These are phyloP conservation scores for Sutorius eximius DNA, from an alignment of 1,284 basidiomycete genomes.

Conservation along the genomic window DNA sequence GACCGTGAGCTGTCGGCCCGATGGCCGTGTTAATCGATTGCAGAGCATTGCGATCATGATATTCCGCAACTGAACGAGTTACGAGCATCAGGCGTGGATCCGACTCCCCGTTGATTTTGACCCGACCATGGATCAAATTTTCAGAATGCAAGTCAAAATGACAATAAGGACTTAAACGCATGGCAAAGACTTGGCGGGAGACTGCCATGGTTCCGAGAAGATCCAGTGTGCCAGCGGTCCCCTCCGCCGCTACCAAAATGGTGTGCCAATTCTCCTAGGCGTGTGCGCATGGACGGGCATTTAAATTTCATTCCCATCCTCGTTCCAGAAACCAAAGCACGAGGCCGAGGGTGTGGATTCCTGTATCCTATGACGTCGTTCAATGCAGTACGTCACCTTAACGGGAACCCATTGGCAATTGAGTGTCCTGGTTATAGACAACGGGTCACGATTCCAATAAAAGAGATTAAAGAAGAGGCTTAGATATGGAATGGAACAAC, in stretches of 20 bases:
- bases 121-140: no score
- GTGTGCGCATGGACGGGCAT: neutral
- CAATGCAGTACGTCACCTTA: neutral
- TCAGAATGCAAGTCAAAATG: neutral
- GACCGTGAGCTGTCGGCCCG: neutral
- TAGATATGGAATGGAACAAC: neutral
- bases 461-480: neutral
- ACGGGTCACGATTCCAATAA: neutral
- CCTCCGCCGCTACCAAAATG: neutral
- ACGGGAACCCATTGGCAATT: neutral
- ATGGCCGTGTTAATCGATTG: neutral
- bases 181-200: neutral
- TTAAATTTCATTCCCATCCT: neutral
- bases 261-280: neutral
- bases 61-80: neutral
- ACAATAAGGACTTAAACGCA: neutral
- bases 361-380: neutral
- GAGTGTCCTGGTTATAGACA: neutral
- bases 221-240: neutral
- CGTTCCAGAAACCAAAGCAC: neutral
- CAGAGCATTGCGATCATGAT: neutral
- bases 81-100: neutral
- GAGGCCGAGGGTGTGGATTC: no score
- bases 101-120: neutral
- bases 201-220: neutral